phyloP scores from a whole-genome alignment of 306 rosid genomes.

The peach (Prunus persica) region DNA sequence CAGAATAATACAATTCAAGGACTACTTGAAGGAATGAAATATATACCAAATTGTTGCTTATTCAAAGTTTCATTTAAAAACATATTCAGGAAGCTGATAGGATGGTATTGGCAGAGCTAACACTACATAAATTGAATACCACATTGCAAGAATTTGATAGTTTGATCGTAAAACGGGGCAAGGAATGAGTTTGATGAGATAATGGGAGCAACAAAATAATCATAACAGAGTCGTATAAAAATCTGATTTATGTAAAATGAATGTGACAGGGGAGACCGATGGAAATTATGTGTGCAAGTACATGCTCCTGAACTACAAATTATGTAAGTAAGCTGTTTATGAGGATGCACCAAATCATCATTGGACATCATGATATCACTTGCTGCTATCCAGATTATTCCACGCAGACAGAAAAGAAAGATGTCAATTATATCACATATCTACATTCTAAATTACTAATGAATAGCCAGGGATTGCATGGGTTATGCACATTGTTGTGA shows the following conservation, averaged over 20 bases:
- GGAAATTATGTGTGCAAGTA: too few species aligned
- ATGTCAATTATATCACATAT: too few species aligned
- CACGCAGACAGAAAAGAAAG: too few species aligned
- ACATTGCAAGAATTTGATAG: neutral
- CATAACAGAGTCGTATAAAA: too few species aligned
- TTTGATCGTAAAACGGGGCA: neutral
- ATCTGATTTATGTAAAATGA: neutral
- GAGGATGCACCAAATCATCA: too few species aligned
- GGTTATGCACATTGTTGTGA: neutral
- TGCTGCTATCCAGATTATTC: too few species aligned
- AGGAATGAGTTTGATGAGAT: neutral
- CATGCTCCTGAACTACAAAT: too few species aligned
- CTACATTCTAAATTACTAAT: too few species aligned
- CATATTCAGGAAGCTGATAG: neutral
- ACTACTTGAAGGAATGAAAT: neutral
- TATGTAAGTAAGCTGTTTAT: too few species aligned
- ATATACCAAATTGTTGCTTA: neutral
- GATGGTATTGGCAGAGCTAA: too few species aligned
- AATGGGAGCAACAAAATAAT: neutral
- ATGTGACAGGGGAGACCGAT: too few species aligned
- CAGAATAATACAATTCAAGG: neutral
- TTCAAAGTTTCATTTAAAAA: neutral
- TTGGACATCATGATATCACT: too few species aligned
- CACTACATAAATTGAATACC: neutral
- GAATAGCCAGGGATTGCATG: neutral